Base-by-base conservation (phyloP, 768 basidiomycete species). In the Erythrobasidium yunnanense region DNA sequence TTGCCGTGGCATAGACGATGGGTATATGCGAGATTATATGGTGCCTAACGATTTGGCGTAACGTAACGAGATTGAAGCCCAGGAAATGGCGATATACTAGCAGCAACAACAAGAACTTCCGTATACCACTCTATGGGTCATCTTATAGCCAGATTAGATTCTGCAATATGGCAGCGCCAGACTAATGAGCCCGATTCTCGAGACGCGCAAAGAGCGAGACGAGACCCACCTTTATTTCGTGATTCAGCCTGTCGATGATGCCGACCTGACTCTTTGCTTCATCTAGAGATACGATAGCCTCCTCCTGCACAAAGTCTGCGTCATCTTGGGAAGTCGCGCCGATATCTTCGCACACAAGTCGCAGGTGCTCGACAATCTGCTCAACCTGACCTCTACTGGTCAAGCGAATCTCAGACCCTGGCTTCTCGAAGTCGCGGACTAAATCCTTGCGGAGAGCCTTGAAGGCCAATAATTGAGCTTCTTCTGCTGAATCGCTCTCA, bases 401-500 rank as follows among this genome's bases (percentile, higher is more conserved):
- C 60, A 63, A 20, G 4, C 29, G 22, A 11, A 29, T 23, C 5
- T 6, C 27, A 17, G 60, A 63, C 22, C 45, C 46, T 13, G 49
- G 23, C 4, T 27, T 27, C 15, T 63, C 60, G 4, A 63, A 32
- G 29, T 67, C 57, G 51, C 47, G 49, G 22, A 68, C 49, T n/a
- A 69, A 22, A 22, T 69, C 68, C 35, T 55, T 66, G 13, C 68
- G 65, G 25, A 69, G 30, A n/a, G 68, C 67, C 38, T 69, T 69
- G 62, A 69, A 69, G 2, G 60, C 68, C 15, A 65, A 23, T 27
- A 30, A 33, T 33, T 20, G 22, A 51, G 30, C 15, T 34, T 25
- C 22, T 35, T 15, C 66, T 35, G 51, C 50, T 18, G 25, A n/a
- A 29, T 8, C 50, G 18, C 13, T 27, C 4, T 35, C 18, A 23